Percentiles rank a stretch among this genome's conserved stretches.
phyloP scores from a whole-genome alignment of 805 yeast genomes.

The Wickerhamiella slavikovae region DNA sequence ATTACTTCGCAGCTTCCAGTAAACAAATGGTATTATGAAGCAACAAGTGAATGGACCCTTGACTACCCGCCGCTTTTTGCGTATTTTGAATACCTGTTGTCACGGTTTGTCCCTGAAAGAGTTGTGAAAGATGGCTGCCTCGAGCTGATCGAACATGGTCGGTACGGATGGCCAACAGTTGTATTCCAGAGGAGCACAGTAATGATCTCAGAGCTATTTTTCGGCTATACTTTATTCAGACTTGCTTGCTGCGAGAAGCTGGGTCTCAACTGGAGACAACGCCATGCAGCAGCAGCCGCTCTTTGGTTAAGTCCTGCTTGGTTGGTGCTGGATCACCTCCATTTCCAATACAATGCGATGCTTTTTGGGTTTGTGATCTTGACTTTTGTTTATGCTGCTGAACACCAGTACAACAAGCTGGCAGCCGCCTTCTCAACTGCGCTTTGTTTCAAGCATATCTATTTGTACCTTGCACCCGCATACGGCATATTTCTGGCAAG shows the following conservation, averaged over 20 bases:
- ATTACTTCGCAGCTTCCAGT: constrained; percentile 62
- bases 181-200: constrained; percentile 71
- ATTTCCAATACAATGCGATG: constrained; percentile 92
- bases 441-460: constrained; percentile 86
- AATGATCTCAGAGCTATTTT: constrained; percentile 48
- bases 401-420: constrained; percentile 32
- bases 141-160: constrained; percentile 41
- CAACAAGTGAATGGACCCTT: constrained; percentile 72
- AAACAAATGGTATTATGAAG: constrained; percentile 65
- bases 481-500: constrained; percentile 63
- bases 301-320: constrained; percentile 78
- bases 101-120: constrained; percentile 43
- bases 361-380: constrained; percentile 66
- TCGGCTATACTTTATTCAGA: constrained; percentile 53
- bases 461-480: constrained; percentile 84
- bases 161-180: constrained; percentile 59
- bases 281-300: constrained; percentile 59
- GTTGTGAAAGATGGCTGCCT: constrained; percentile 63
- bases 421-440: constrained; percentile 47
- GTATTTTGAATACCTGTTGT: constrained; percentile 68
- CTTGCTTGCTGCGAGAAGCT: constrained; percentile 16
- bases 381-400: constrained; percentile 50
- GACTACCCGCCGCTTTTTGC: constrained; percentile 98
- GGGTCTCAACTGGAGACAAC: constrained; percentile 3
- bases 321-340: constrained; percentile 81